These are phyloP conservation scores for Amphibolis antarctica DNA, from an alignment of 106 monocot species.

Conservation along the genomic window DNA sequence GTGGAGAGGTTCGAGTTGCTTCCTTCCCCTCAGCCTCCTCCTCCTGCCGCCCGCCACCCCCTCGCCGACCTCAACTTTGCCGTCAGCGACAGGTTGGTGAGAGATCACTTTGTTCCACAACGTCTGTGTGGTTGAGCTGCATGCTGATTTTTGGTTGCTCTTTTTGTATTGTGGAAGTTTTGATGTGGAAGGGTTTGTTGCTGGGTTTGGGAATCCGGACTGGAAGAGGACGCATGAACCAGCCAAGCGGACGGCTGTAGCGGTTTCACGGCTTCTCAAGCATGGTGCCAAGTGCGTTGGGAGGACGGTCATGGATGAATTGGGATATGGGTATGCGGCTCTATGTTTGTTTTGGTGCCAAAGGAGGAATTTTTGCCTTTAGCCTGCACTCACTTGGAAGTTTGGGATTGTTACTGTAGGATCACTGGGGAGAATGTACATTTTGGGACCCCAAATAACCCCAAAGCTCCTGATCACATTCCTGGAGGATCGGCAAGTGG, in stretches of 20 bases:
- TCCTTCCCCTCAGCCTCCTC: slow-evolving; percentile 67
- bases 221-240: slow-evolving; percentile 74
- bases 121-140: not conserved
- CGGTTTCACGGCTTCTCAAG: slow-evolving; percentile 46
- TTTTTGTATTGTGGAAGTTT: slow-evolving; percentile 31
- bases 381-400: not conserved
- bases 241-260: slow-evolving; percentile 41
- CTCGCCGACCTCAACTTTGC: slow-evolving; percentile 80
- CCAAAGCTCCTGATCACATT: slow-evolving; percentile 35
- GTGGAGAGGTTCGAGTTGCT: slow-evolving; percentile 66
- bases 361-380: not conserved
- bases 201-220: slow-evolving; percentile 88
- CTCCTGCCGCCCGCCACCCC: slow-evolving; percentile 63
- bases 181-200: slow-evolving; percentile 67
- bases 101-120: not conserved
- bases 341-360: not conserved
- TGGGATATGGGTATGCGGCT: slow-evolving; percentile 56
- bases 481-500: slow-evolving; percentile 93
- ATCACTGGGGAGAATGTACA: slow-evolving; percentile 78
- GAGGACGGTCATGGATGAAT: slow-evolving; percentile 84
- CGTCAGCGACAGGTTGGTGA: slow-evolving; percentile 64
- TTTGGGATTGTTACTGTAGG: slow-evolving; percentile 26
- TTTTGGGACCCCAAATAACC: slow-evolving; percentile 74
- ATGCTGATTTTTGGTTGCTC: not conserved
- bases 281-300: slow-evolving; percentile 73